Percentiles rank a stretch among this genome's conserved stretches.
These are phyloP conservation scores for Torrubiellomyces zombiae DNA, from an alignment of 2,329 filamentous ascomycete genomes.

Conservation along the genomic window DNA sequence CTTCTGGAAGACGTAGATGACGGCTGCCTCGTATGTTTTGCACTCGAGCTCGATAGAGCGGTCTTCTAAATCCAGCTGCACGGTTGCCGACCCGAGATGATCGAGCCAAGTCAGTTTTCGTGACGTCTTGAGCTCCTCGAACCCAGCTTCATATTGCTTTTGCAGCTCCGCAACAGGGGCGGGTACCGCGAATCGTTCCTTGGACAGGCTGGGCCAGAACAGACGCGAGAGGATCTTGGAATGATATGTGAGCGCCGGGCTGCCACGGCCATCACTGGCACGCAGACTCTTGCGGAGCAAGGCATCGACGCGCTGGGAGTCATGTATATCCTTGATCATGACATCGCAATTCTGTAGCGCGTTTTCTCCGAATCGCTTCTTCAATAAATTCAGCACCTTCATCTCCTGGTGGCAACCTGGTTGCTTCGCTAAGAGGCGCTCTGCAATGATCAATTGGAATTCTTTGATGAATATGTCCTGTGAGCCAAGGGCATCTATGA, in stretches of 20 bases:
- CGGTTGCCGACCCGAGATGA: slow-evolving; percentile 59
- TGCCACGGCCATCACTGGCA: slow-evolving; percentile 4
- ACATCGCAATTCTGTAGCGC: slow-evolving; percentile 88
- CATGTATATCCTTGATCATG: slow-evolving; percentile 86
- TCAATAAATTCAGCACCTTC: slow-evolving; percentile 71
- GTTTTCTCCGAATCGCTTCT: slow-evolving; percentile 71
- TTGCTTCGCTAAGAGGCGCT: slow-evolving; percentile 54
- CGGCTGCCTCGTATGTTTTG: slow-evolving; percentile 70
- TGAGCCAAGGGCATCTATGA: slow-evolving; percentile 75
- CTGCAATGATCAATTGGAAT: slow-evolving; percentile 76
- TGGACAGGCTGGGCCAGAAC: slow-evolving; percentile 77
- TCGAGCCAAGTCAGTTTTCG: slow-evolving; percentile 83
- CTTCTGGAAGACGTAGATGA: slow-evolving; percentile 67
- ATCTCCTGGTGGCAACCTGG: slow-evolving; percentile 61
- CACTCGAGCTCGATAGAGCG: slow-evolving; percentile 57
- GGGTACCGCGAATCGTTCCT: slow-evolving; percentile 52
- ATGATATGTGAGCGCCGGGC: slow-evolving; percentile 33
- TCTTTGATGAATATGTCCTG: slow-evolving; percentile 91
- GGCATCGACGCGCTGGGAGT: slow-evolving; percentile 59
- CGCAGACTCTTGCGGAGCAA: slow-evolving; percentile 36
- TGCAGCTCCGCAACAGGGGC: slow-evolving; percentile 42
- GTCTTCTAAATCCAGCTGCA: slow-evolving; percentile 73
- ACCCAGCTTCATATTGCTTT: slow-evolving; percentile 54
- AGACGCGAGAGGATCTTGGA: slow-evolving; percentile 80
- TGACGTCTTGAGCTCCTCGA: slow-evolving; percentile 64